Percentiles rank a stretch among this genome's conserved stretches.
Conservation (phyloP, 179 eudicot species). For the Amaranthus tricolor region DNA sequence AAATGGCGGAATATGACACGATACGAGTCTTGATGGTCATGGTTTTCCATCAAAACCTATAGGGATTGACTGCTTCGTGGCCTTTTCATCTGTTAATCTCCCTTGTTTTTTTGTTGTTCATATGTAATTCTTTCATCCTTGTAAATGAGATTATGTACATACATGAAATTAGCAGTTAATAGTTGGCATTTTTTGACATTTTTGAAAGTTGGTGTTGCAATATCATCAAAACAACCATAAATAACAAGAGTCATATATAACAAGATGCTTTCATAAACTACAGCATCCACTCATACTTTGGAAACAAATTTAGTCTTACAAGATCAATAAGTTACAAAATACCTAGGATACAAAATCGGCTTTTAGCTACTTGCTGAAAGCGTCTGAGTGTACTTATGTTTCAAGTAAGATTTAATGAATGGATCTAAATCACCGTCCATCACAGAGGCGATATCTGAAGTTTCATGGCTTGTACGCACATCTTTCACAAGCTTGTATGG, state of each 20-base stretch:
- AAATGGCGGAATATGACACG: conserved; percentile 70
- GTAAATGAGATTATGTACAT: conserved; percentile 8
- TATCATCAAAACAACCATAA: not conserved
- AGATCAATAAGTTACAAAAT: not conserved
- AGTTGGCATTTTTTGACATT: not conserved
- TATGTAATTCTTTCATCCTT: conserved; percentile 4
- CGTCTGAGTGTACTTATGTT: conserved; percentile 57
- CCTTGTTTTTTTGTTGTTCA: not conserved
- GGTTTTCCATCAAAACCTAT: not conserved
- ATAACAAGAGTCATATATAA: no score
- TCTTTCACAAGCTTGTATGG: conserved; percentile 99
- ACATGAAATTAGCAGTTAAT: not conserved
- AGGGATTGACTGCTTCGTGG: not conserved
- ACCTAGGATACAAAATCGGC: conserved; percentile 1
- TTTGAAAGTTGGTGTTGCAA: not conserved
- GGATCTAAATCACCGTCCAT: conserved; percentile 98
- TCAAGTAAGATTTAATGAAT: conserved; percentile 77
- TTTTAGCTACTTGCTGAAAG: conserved; percentile 24
- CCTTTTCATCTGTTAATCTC: not conserved
- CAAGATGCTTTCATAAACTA: not conserved
- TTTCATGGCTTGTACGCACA: conserved; percentile 75
- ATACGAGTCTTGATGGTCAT: not conserved
- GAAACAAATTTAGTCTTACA: not conserved
- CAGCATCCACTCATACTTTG: not conserved
- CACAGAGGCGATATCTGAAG: conserved; percentile 76